phyloP scores from a whole-genome alignment of 768 basidiomycete genomes.

The Hydnomerulius pinastri region DNA sequence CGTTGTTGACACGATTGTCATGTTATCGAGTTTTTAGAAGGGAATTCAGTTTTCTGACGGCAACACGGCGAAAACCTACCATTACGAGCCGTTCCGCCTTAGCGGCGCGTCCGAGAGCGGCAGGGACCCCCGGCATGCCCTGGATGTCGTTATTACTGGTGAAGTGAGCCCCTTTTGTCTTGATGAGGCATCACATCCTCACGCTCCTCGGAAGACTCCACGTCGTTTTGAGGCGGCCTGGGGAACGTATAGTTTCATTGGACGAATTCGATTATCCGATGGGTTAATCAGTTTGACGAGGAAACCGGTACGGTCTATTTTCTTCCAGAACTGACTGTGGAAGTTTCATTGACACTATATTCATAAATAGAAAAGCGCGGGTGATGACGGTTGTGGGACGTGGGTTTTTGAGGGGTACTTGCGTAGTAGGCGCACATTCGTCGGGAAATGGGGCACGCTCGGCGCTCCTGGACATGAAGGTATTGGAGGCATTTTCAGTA shows the following conservation, averaged over 20 bases:
- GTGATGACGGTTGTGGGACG: constrained; percentile 42
- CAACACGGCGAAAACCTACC: constrained; percentile 22
- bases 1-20: constrained; percentile 22
- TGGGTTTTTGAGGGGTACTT: constrained; percentile 64
- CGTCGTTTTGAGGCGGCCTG: constrained; percentile 59
- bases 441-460: constrained; percentile 55
- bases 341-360: constrained; percentile 3
- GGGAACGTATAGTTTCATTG: constrained; percentile 64
- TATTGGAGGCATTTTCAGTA: constrained; percentile 58
- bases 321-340: neutral
- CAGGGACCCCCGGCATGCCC: constrained; percentile 30
- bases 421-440: constrained; percentile 47
- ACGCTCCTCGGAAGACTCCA: constrained; percentile 46
- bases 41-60: constrained; percentile 31
- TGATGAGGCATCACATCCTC: constrained; percentile 20
- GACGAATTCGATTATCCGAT: constrained; percentile 54
- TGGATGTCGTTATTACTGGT: constrained; percentile 39
- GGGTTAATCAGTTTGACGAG: constrained; percentile 63
- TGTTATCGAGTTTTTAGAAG: constrained; percentile 11
- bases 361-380: constrained; percentile 40
- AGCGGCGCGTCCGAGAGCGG: constrained; percentile 27
- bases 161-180: constrained; percentile 30
- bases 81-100: constrained; percentile 34
- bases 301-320: constrained; percentile 49
- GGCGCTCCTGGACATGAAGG: constrained; percentile 31